Base-by-base conservation (phyloP, 2,329 filamentous ascomycete species). In the Calycina marina region DNA sequence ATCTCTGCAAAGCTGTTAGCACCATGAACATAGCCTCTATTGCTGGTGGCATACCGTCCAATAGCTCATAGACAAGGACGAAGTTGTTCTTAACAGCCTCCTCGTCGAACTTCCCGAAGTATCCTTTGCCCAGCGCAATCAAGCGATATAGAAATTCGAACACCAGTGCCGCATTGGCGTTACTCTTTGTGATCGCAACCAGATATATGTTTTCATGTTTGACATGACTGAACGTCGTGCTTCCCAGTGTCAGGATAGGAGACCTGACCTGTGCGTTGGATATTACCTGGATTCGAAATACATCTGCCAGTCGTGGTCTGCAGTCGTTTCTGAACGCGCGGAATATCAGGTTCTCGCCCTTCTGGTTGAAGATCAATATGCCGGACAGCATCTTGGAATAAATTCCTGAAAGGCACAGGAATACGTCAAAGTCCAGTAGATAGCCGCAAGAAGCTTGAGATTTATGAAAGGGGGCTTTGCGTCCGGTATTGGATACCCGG, bases 21-120 rank as follows among this genome's bases (percentile, higher is more conserved):
- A n/a, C 20, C 8, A n/a, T n/a, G 20, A 22, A 22, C n/a, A 22
- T 22, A n/a, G n/a, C n/a, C n/a, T n/a, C n/a, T n/a, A n/a, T n/a
- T n/a, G n/a, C n/a, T n/a, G n/a, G n/a, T n/a, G n/a, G n/a, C 62
- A 41, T 53, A 90, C 83, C 83, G 57, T 98, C 90, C 35, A 98
- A 63, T 36, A 98, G 69, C 67, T 98, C 90, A 59, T 98, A 98
- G 24, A 98, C 85, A 45, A 98, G 67, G 43, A 98, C 90, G 62
- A 98, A 98, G 64, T 98, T 98, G 62, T 94, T 96, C 77, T 98
- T 98, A 48, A 98, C 88, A 36, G 90, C 86, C 62, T 98, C 90
- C 66, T 98, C 90, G 53, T 98, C 90, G 53, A 98, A 93, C 60
- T 96, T 96, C 54, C 82, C 88, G 67, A 98, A 98, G 60, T 98